These are phyloP conservation scores for Xylariomycetidae sp. DNA, from an alignment of 2,329 filamentous ascomycete species.

Conservation along the genomic window DNA sequence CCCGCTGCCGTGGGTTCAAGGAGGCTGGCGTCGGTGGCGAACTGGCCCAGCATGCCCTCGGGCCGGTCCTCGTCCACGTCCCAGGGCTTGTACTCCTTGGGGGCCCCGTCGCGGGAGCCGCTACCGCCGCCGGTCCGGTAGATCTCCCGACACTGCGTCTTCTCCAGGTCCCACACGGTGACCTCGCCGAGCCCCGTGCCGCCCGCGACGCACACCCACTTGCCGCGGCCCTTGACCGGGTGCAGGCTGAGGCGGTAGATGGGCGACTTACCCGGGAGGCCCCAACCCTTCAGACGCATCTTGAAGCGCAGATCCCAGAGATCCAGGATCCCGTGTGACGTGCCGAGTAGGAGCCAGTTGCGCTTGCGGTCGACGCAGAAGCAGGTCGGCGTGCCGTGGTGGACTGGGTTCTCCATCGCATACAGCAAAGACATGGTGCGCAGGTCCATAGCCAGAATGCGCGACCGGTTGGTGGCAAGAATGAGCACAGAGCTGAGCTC, in stretches of 20 bases:
- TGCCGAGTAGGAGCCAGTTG: constrained; percentile 88
- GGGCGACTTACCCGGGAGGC: constrained; percentile 70
- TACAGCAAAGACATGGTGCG: constrained; percentile 80
- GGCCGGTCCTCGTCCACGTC: constrained; percentile 85
- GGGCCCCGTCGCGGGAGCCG: constrained; percentile 37
- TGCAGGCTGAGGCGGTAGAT: constrained; percentile 78
- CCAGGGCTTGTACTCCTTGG: constrained; percentile 72
- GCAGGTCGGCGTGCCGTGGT: constrained; percentile 86
- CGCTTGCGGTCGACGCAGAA: constrained; percentile 82
- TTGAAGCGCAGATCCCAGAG: constrained; percentile 97
- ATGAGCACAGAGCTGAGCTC: constrained; percentile 78
- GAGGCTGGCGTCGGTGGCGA: constrained; percentile 68
- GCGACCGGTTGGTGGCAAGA: constrained; percentile 79
- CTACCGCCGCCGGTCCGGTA: constrained; percentile 63
- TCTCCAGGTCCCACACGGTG: constrained; percentile 93
- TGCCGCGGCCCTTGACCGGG: constrained; percentile 69
- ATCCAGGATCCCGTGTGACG: constrained; percentile 85
- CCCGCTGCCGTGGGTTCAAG: constrained; percentile 33
- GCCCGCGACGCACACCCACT: constrained; percentile 83
- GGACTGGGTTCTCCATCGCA: constrained; percentile 76
- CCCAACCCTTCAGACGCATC: constrained; percentile 81
- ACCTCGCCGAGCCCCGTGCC: constrained; percentile 84
- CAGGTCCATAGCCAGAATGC: constrained; percentile 78
- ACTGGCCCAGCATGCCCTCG: constrained; percentile 80
- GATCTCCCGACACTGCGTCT: constrained; percentile 79